Conservation (phyloP, 768 basidiomycete genomes). For the Clitopilus hobsonii region DNA sequence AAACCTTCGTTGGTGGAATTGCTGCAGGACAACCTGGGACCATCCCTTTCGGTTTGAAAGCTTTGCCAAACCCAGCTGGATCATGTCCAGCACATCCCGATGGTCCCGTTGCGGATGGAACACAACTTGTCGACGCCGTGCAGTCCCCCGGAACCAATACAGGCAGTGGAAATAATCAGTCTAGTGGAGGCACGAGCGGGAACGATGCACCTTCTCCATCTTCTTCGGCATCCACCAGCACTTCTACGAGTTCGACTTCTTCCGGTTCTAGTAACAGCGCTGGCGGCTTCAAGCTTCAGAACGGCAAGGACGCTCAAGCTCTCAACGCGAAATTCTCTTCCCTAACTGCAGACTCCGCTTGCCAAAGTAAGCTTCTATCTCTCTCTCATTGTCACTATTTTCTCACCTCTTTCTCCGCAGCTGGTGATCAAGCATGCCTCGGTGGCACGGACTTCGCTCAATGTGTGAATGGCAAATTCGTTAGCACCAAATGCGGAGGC, state of each 20-base stretch:
- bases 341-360: constrained; percentile 31
- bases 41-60: constrained; percentile 43
- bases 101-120: constrained; percentile 46
- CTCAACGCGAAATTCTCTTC: constrained; percentile 35
- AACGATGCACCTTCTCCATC: constrained; percentile 14
- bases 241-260: constrained; percentile 13
- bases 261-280: constrained; percentile 13
- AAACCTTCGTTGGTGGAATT: constrained; percentile 39
- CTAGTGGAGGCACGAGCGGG: constrained; percentile 12
- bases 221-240: constrained; percentile 8
- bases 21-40: constrained; percentile 42
- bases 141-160: constrained; percentile 27
- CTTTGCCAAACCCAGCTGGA: constrained; percentile 38
- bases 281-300: constrained; percentile 24
- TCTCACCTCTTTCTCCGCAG: constrained; percentile 13
- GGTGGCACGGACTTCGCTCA: constrained; percentile 35
- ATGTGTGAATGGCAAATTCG: constrained; percentile 40
- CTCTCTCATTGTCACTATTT: neutral
- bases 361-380: constrained; percentile 19
- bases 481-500: constrained; percentile 20
- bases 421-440: constrained; percentile 42
- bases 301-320: constrained; percentile 32
- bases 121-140: constrained; percentile 32
- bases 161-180: constrained; percentile 7
- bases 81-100: constrained; percentile 44